Evolutionary conservation across 306 rosid species (phyloP).

Genomic region (Lathyrus tuberosus): DNA sequence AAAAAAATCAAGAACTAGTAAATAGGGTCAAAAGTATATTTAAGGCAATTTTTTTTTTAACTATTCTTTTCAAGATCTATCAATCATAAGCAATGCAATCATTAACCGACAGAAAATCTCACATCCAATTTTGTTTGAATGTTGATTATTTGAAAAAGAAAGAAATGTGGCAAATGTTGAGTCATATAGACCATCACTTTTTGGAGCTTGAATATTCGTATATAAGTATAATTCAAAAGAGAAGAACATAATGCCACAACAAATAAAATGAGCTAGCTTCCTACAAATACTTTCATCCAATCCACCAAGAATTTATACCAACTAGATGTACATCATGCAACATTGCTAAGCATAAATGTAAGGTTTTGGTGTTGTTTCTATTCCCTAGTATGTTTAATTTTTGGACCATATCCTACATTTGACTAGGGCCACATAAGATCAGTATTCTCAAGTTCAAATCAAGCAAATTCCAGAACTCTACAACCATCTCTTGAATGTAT

Average conservation of each 20-base stretch:
- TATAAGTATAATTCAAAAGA: constrained; percentile 5
- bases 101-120: not conserved
- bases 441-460: constrained; percentile 10
- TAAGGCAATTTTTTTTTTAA: not conserved
- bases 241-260: not conserved
- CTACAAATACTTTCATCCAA: constrained; percentile 10
- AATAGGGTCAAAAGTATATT: too few species aligned
- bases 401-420: not conserved
- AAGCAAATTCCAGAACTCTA: constrained; percentile 25
- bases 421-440: constrained; percentile 2
- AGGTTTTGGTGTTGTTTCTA: not conserved
- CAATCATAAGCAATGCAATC: not conserved
- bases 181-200: not conserved
- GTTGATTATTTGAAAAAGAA: not conserved
- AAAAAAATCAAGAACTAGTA: too few species aligned
- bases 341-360: not conserved
- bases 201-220: not conserved
- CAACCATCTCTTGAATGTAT: not conserved
- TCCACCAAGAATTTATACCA: not conserved
- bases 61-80: not conserved
- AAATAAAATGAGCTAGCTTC: constrained; percentile 9
- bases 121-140: not conserved
- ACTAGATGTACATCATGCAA: not conserved
- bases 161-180: not conserved
- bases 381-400: not conserved